Evolutionary conservation across 2,329 filamentous ascomycete genomes (phyloP).

Genomic region (Periconia digitata): DNA sequence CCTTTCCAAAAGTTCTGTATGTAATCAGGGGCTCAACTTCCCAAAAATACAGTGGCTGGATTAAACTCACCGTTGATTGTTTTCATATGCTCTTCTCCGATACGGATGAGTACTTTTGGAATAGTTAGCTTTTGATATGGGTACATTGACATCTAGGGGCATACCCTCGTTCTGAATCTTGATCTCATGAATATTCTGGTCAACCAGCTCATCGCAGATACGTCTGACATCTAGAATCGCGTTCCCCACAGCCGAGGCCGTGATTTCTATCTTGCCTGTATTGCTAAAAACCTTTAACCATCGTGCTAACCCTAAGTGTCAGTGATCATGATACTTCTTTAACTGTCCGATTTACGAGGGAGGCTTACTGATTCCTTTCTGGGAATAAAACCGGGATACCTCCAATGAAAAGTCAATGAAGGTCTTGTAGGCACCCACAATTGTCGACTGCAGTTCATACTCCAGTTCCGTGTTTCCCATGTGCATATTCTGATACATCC

Average conservation of each 20-base stretch:
- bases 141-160: background rate
- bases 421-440: background rate
- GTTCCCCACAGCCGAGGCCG: background rate
- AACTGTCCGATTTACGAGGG: background rate
- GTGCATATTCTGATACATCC: background rate
- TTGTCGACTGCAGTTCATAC: background rate
- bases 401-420: background rate
- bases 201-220: background rate
- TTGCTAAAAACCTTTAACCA: background rate
- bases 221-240: background rate
- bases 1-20: background rate
- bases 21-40: background rate
- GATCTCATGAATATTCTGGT: background rate
- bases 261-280: background rate
- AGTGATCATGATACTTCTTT: background rate
- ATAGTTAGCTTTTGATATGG: background rate
- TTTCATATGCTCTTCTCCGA: background rate
- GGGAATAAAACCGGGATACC: background rate
- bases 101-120: background rate
- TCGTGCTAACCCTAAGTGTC: background rate
- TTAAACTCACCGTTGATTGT: background rate
- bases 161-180: background rate
- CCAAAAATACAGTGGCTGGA: too few relatives aligned
- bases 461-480: background rate
- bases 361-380: background rate